Evolutionary conservation across 257 asterid genomes (phyloP), one percentile per base, ranked within the genome.

Genomic region (Penstemon newberryi): DNA sequence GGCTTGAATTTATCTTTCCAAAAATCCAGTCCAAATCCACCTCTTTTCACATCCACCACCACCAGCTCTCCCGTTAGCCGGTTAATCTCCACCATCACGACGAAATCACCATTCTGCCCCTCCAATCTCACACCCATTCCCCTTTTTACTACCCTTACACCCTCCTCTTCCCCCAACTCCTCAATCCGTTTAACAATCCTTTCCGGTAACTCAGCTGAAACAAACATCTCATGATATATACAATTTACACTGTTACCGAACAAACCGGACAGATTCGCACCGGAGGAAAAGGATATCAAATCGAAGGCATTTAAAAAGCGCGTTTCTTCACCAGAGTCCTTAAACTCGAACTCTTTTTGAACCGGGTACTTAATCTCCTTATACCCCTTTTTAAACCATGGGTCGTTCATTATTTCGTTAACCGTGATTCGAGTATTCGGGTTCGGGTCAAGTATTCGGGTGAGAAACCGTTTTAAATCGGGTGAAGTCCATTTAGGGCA

Each of bases 401-500:
- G 84, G 55, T 89, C 88, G 11, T 19, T 37, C 11, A 71, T 4
- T 12, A 87, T 87, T 68, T 82, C 89, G 37, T 78, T 81, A 4
- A 85, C 57, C 5, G 92, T 83, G 63, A 87, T 89, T 7, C 96
- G 79, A 39, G 86, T 87, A 4, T 4, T 57, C 63, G 96, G 93
- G 42, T 86, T 84, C 15, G 87, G 81, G 60, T 88, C 93, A 1
- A 88, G 83, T 2, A 88, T 54, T 1, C 91, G 82, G 73, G 61
- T 12, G 36, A 88, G 7, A 9, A 86, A 74, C 11, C 77, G 60
- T 73, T 75, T 80, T 53, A 86, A 57, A 8, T 81, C 91, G 43
- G 93, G 84, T 7, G 96, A 81, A 18, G 84, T 83, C 97, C 95
- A 83, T 59, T 73, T 87, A 11, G 88, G 91, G 82, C 89, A 80